Conservation (phyloP, 2,329 filamentous ascomycete genomes). For the Lecanicillium sp. region DNA sequence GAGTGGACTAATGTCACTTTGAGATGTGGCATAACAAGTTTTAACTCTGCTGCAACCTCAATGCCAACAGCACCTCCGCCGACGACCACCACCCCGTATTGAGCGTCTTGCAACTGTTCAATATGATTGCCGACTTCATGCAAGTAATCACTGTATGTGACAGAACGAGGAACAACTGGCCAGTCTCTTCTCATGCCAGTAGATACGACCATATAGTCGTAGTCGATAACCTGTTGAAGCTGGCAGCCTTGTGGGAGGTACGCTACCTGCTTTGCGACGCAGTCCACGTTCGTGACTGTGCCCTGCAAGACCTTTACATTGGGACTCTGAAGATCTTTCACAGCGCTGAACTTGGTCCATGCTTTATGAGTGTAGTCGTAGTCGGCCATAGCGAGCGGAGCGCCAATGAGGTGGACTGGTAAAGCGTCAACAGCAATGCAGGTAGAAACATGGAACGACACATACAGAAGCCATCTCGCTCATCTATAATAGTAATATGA, state of each 20-base stretch:
- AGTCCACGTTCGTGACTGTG: conserved; percentile 55
- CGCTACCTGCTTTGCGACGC: too few relatives aligned
- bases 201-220: conserved; percentile 63
- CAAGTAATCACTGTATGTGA: conserved; percentile 54
- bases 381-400: conserved; percentile 65
- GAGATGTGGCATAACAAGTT: conserved; percentile 54
- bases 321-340: conserved; percentile 57
- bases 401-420: conserved; percentile 66
- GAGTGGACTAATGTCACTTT: conserved; percentile 69
- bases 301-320: conserved; percentile 60
- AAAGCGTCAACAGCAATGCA: too few relatives aligned
- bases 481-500: conserved; percentile 67
- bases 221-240: too few relatives aligned
- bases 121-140: conserved; percentile 55
- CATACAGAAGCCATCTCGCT: conserved; percentile 73
- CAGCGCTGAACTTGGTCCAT: conserved; percentile 62
- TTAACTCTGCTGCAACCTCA: conserved; percentile 75
- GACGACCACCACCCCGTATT: conserved; percentile 58
- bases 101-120: conserved; percentile 39
- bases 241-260: too few relatives aligned
- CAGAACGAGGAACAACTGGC: conserved; percentile 64
- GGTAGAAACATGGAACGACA: too few relatives aligned
- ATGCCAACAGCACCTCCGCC: conserved; percentile 73
- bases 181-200: conserved; percentile 63
- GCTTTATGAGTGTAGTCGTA: conserved; percentile 59